phyloP scores from a whole-genome alignment of 257 asterid genomes.

The Coffea canephora region DNA sequence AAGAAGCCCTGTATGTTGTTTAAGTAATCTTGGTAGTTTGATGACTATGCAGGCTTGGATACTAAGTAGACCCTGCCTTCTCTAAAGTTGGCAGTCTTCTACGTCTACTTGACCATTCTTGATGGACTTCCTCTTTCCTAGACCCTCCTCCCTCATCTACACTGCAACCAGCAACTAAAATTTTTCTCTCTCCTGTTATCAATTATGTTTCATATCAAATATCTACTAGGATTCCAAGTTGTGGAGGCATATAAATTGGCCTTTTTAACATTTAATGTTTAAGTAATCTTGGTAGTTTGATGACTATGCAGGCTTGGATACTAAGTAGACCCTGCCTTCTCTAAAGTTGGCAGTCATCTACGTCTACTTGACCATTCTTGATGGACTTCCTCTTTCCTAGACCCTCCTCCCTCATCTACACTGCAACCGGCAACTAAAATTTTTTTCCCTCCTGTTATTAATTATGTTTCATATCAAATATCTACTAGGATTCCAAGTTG shows the following conservation, averaged over 20 bases:
- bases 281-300: too few species aligned
- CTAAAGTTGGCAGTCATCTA: too few species aligned
- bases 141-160: background rate
- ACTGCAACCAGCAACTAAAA: background rate
- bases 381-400: background rate
- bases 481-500: background rate
- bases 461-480: background rate
- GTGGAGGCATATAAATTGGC: background rate
- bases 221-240: background rate
- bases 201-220: background rate
- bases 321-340: too few species aligned
- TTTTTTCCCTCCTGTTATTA: background rate
- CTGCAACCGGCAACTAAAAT: background rate
- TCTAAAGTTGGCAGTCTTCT: background rate
- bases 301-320: too few species aligned
- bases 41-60: background rate
- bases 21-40: background rate
- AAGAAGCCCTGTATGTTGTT: background rate
- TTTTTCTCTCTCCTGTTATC: background rate
- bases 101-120: background rate
- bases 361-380: background rate
- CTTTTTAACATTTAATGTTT: background rate
- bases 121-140: background rate
- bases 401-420: background rate
- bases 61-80: background rate